Base-by-base conservation (phyloP, 202 grass and related monocot species). In the Cymbopogon flexuosus region DNA sequence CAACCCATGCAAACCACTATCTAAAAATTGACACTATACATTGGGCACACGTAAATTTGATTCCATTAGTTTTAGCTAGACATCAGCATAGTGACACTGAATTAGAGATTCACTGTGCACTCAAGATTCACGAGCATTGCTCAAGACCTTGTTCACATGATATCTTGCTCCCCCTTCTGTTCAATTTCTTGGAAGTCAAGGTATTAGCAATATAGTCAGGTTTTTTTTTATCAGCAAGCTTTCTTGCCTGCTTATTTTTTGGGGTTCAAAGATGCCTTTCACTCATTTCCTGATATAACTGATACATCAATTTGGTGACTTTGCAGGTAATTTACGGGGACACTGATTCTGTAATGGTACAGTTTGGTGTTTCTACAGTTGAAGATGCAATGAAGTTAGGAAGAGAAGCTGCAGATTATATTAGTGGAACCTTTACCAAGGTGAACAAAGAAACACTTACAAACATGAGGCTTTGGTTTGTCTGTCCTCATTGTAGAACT, bases 301-400 rank as follows among this genome's bases (percentile, higher is more conserved):
- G 10, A 40, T 18, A 47, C 80, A 74, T 41, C 21, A 65, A 59
- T 61, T 68, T 79, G 58, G 45, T 82, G 45, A 58, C 43, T 72
- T 78, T 8, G 18, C 91, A 98, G 95, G 86, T 98, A 80, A 83
- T 98, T 59, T 98, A 98, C 30, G 95, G 95, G 83, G 95, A 98
- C 79, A 98, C 95, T 29, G 92, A 98, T 84, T 98, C 95, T 80
- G 92, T 98, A 75, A 98, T 98, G 95, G 95, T 98, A 77, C 95
- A 95, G 81, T 98, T 98, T 80, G 95, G 95, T 54, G 95, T 83
- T 79, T 84, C 92, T 81, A 89, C 86, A 1, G 92, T 95, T 23
- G 79, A 95, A 59, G 88, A 77, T 42, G 92, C 90, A 64, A 98
- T 98, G 96, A 91, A 98, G 63, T 82, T 98, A 67, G 95, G 95